These are phyloP conservation scores for Lithocarpus polystachyus DNA, from an alignment of 306 rosid species.

Conservation along the genomic window DNA sequence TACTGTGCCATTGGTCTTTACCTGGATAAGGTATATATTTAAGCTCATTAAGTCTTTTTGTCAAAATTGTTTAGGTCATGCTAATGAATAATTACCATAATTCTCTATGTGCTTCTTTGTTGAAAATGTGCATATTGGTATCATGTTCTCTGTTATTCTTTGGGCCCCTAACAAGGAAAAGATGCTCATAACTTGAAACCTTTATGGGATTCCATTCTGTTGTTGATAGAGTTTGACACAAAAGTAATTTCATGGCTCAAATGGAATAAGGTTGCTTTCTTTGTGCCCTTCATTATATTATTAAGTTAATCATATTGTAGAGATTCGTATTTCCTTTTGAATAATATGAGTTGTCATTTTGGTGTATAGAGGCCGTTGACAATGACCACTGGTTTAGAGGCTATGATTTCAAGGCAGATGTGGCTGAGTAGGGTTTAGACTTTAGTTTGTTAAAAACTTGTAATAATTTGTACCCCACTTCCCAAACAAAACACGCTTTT, in stretches of 20 bases:
- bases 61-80: not conserved
- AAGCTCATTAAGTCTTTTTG: not conserved
- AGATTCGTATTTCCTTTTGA: not conserved
- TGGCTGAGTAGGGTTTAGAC: no score
- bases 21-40: slow-evolving; percentile 77
- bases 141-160: not conserved
- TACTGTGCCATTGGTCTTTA: slow-evolving; percentile 86
- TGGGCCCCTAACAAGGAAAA: not conserved
- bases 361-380: no score
- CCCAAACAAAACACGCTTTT: no score
- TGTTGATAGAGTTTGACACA: not conserved
- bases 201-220: not conserved
- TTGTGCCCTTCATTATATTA: not conserved
- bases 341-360: no score
- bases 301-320: not conserved
- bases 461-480: no score
- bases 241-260: no score
- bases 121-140: not conserved
- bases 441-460: no score
- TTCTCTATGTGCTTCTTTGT: not conserved
- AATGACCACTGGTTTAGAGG: no score
- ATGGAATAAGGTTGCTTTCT: no score
- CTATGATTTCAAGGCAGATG: no score
- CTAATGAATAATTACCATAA: not conserved
- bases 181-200: not conserved